Base-by-base conservation (phyloP, 257 asterid species). In the Prunella vulgaris region DNA sequence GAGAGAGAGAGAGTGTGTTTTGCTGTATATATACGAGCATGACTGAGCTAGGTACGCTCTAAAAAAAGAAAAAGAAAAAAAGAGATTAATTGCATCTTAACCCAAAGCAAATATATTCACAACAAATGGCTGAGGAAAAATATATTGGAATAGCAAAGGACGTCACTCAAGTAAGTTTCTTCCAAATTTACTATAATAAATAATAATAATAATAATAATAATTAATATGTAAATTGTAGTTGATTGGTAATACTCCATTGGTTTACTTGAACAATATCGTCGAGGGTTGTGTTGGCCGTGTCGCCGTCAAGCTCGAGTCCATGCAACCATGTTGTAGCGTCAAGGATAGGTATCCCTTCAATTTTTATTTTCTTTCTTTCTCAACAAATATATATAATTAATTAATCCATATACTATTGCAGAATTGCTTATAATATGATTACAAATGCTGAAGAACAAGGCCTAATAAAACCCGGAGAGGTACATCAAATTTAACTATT, bases 321-420 rank as follows among this genome's bases (percentile, higher is more conserved):
- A 94, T 94, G 99, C 95, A 91, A 81, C 99, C 99, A 3, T 91
- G 97, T 77, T 94, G 97, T 44, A 94, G 97, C 69, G 99, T 94
- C 67, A 94, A 93, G 90, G 99, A 93, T 72, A 90, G 99, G 97
- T 93, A 40, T 12, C 28, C 28, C 28, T 25, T 25, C 2, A 25
- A 25, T 25, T 2, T 10, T 10, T 10, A 10, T 10, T 10, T 38
- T 1, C 10, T 69, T 76, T 27, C 7, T 24, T 75, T 25, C 61
- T 7, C 58, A 0, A 7, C 59, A 10, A 2, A 32, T 32, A 32
- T 6, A 6, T 32, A 32, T 5, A 5, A 4, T 3, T 32, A 9
- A 32, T 1, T 1, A 35, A 10, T 38, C 7, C 22, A 3, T 27
- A 28, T 75, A 67, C n/a, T n/a, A n/a, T n/a, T n/a, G n/a, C 85